Conservation (phyloP, 1,284 basidiomycete species). For the Quambalaria eucalypti region DNA sequence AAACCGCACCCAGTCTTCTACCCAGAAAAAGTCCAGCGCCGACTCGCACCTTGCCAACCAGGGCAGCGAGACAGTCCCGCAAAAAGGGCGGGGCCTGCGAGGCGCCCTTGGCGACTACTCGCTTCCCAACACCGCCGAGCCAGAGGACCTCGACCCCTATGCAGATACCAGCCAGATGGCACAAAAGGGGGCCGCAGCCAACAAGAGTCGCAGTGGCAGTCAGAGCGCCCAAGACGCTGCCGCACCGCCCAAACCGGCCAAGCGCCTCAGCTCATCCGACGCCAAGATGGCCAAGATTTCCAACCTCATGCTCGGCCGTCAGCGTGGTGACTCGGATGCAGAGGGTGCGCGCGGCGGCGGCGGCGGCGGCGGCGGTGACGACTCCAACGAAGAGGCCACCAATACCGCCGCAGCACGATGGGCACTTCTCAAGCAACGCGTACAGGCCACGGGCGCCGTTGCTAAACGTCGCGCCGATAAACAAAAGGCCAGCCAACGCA, state of each 20-base stretch:
- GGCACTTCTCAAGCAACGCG: conserved; percentile 4
- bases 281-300: background rate
- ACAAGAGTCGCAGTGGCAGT: background rate
- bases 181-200: background rate
- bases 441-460: conserved; percentile 1
- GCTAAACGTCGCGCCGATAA: background rate
- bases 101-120: background rate
- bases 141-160: background rate
- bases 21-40: background rate
- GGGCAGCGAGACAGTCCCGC: background rate
- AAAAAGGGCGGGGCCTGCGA: background rate
- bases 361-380: background rate
- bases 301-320: background rate
- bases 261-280: no score
- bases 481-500: background rate
- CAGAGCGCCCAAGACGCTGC: background rate
- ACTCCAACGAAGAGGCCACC: background rate
- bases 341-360: background rate
- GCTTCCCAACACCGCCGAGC: background rate
- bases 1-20: background rate
- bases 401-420: background rate
- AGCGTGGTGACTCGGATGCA: background rate
- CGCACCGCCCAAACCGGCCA: background rate
- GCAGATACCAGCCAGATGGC: background rate
- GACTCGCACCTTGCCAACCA: background rate